Evolutionary conservation across 2,329 filamentous ascomycete genomes (phyloP).

Genomic region (Colletotrichum karsti): DNA sequence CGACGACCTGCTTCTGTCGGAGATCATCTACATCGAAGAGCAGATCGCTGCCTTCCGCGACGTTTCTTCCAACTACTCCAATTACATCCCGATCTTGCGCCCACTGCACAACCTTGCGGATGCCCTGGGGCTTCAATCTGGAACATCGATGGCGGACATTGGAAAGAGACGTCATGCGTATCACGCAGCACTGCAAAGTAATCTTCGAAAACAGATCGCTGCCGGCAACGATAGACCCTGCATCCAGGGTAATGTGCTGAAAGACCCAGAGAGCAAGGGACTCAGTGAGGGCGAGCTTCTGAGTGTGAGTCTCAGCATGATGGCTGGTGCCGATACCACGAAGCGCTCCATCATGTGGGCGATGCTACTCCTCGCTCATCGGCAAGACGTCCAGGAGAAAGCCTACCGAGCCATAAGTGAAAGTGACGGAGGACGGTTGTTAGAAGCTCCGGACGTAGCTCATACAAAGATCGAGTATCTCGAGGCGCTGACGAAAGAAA

Average conservation of each 20-base stretch:
- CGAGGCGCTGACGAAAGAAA: slow-evolving; percentile 31
- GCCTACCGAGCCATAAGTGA: neutral
- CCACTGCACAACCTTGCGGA: slow-evolving; percentile 12
- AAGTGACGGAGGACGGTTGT: neutral
- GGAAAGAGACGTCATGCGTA: slow-evolving; percentile 27
- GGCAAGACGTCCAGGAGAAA: slow-evolving; percentile 34
- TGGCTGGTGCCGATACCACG: slow-evolving; percentile 36
- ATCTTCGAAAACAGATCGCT: slow-evolving; percentile 25
- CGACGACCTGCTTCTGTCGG: slow-evolving; percentile 3
- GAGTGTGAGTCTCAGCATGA: slow-evolving; percentile 72
- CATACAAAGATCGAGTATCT: slow-evolving; percentile 30
- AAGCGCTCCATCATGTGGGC: slow-evolving; percentile 35
- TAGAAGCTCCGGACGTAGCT: slow-evolving; percentile 28
- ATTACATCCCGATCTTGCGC: slow-evolving; percentile 29
- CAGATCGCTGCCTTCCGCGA: slow-evolving; percentile 23
- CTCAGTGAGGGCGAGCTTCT: slow-evolving; percentile 64
- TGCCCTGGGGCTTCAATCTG: neutral
- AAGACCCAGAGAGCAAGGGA: too few relatives aligned
- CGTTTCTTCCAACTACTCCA: slow-evolving; percentile 24
- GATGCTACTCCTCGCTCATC: slow-evolving; percentile 34
- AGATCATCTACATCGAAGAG: slow-evolving; percentile 28
- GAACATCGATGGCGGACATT: neutral
- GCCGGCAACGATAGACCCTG: slow-evolving; percentile 71
- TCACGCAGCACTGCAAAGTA: slow-evolving; percentile 17
- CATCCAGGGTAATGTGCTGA: slow-evolving; percentile 44